Conservation (phyloP, 371 early-diverging fungal genomes). For the Mortierella sp. region DNA sequence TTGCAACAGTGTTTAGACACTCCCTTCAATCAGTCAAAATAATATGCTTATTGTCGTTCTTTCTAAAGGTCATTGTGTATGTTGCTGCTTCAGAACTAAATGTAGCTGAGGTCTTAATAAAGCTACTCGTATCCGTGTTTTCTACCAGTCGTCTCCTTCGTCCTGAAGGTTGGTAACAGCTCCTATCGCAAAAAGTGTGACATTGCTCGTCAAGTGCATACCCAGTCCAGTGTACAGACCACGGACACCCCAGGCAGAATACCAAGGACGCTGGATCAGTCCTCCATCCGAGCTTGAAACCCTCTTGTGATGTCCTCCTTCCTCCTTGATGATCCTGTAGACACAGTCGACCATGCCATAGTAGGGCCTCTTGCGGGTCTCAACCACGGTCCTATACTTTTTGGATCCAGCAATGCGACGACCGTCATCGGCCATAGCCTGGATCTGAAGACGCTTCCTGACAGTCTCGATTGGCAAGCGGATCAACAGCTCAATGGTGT, state of each 20-base stretch:
- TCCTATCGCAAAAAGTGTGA: conserved; percentile 73
- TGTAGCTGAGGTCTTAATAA: background rate
- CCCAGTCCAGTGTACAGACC: conserved; percentile 88
- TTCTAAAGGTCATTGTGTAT: background rate
- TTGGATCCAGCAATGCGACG: conserved; percentile 48
- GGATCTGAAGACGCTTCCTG: conserved; percentile 86
- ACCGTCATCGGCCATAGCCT: conserved; percentile 68
- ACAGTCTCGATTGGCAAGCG: conserved; percentile 93
- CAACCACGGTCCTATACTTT: conserved; percentile 81
- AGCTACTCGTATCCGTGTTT: background rate
- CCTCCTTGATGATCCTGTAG: conserved; percentile 89
- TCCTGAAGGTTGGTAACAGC: conserved; percentile 74
- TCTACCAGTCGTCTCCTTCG: conserved; percentile 62
- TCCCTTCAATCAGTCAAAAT: background rate
- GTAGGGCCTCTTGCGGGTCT: conserved; percentile 83
- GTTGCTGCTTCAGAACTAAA: background rate
- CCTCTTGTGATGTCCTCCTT: conserved; percentile 70
- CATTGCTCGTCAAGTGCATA: conserved; percentile 77
- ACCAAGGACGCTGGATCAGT: conserved; percentile 50
- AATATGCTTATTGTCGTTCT: background rate
- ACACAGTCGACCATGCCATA: conserved; percentile 84
- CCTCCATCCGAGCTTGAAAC: conserved; percentile 29
- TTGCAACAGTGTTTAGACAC: background rate
- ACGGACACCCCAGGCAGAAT: conserved; percentile 78
- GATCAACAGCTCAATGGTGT: conserved; percentile 78